Base-by-base conservation (phyloP, 139 green algal genomes). In the Tetradesmus obliquus region DNA sequence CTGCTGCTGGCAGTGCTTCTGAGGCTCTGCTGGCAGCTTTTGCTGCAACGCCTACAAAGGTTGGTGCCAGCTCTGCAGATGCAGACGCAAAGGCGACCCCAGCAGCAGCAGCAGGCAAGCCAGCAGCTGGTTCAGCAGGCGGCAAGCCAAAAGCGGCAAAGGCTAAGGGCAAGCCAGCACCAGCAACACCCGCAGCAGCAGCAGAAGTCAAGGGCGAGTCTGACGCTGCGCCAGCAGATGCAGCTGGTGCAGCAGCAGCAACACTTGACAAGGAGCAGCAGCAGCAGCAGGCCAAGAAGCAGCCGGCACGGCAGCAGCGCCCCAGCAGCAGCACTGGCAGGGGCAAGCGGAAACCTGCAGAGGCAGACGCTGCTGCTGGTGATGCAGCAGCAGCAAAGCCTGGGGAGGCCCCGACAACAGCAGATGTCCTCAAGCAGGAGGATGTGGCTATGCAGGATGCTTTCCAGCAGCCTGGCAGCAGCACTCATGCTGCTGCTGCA, bases 171-270 rank as follows among this genome's bases (percentile, higher is more conserved):
- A n/a, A 55, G 19, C 6, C 74, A 76, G 72, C n/a, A 8, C 15
- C n/a, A 84, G 7, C 45, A 71, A 19, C 58, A 82, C 58, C 32
- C 45, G 62, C 66, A 82, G 69, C 69, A 83, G 69, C 71, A 72
- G 71, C 51, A 80, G 62, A 20, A 74, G 55, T 57, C 20, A 74
- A 72, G 22, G 13, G 9, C 12, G 83, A 88, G 24, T 12, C 55
- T 88, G 55, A 19, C 3, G 86, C 66, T 3, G 13, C 12, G 6
- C 58, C 32, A 87, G 58, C 54, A 72, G 22, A 20, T 54, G 0
- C 85, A 62, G 45, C 76, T 22, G n/a, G 83, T 76, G 66, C 82
- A 87, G 55, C 88, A 91, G 76, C n/a, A 88, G 76, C 72, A 66
- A 60, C 72, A 32, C 1, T 1, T 32, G 66, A 15, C 51, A 60